A percentile compares a stretch with the other conserved stretches of the same genome.
Conservation (phyloP, 305 asterid genomes). For the Caryopteris hybrid region DNA sequence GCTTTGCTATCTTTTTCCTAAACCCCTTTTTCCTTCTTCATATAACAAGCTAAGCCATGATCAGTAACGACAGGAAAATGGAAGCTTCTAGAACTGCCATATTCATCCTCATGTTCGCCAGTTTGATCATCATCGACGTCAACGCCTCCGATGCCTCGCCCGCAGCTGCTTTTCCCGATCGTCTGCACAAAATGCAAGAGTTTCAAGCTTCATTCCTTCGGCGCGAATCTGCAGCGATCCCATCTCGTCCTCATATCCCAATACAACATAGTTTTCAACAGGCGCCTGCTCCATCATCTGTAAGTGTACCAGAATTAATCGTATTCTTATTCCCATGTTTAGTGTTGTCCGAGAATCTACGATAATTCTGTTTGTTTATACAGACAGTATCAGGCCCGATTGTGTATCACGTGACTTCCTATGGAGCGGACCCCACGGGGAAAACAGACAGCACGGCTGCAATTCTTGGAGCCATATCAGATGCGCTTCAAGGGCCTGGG, state of each 20-base stretch:
- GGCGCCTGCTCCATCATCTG: constrained; percentile 13
- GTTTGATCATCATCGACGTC: constrained; percentile 22
- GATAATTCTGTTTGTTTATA: neutral
- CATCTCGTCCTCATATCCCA: neutral
- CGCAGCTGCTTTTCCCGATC: neutral
- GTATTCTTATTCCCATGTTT: neutral
- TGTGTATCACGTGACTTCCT: constrained; percentile 60
- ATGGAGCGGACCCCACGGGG: constrained; percentile 93
- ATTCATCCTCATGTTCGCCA: constrained; percentile 18
- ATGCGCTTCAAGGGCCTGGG: constrained; percentile 53
- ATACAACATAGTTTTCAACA: constrained; percentile 12
- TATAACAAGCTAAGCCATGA: neutral
- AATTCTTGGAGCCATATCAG: constrained; percentile 51
- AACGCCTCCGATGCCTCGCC: constrained; percentile 23
- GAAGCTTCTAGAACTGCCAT: constrained; percentile 31
- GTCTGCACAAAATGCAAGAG: constrained; percentile 25
- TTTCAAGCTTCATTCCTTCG: constrained; percentile 25
- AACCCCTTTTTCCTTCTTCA: neutral
- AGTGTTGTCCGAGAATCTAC: neutral
- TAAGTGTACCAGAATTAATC: too few species aligned
- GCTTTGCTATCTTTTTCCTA: neutral
- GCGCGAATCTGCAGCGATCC: constrained; percentile 14
- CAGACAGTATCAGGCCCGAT: constrained; percentile 28
- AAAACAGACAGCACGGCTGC: constrained; percentile 65
- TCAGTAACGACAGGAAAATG: constrained; percentile 25